These are phyloP conservation scores for Neonectria ditissima DNA, from an alignment of 2,329 filamentous ascomycete species.

Conservation along the genomic window DNA sequence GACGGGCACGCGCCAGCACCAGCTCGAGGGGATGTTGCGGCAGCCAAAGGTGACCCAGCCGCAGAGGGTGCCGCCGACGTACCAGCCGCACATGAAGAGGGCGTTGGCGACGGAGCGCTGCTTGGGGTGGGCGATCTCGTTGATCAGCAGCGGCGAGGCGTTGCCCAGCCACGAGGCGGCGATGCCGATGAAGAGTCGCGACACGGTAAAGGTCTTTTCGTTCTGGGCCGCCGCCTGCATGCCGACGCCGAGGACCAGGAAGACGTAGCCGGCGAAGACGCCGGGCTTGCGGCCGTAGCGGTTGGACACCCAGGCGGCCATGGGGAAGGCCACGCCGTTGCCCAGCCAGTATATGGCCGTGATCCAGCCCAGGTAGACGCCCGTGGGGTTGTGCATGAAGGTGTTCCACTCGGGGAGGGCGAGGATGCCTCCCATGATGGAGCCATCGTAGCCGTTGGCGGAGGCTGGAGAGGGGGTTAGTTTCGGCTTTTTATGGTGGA, in stretches of 20 bases:
- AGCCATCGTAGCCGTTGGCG: slow-evolving; percentile 32
- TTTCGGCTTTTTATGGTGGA: no score
- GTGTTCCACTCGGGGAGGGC: slow-evolving; percentile 37
- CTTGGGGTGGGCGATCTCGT: slow-evolving; percentile 32
- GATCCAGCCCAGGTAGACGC: slow-evolving; percentile 40
- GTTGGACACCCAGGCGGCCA: slow-evolving; percentile 32
- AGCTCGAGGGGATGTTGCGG: slow-evolving; percentile 34
- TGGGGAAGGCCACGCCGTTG: slow-evolving; percentile 35
- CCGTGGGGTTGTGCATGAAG: slow-evolving; percentile 36
- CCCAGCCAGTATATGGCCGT: slow-evolving; percentile 42
- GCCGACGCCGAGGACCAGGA: slow-evolving; percentile 30
- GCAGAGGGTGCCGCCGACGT: slow-evolving; percentile 34
- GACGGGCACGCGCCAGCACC: slow-evolving; percentile 43
- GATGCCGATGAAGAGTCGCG: slow-evolving; percentile 33
- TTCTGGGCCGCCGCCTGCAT: slow-evolving; percentile 31
- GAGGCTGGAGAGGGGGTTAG: slow-evolving; percentile 15
- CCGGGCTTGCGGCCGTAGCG: slow-evolving; percentile 28
- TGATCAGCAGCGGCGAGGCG: slow-evolving; percentile 31
- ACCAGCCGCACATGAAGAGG: slow-evolving; percentile 36
- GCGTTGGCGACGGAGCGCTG: slow-evolving; percentile 32
- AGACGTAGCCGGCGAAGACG: slow-evolving; percentile 31
- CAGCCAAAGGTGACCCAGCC: slow-evolving; percentile 35
- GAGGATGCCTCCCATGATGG: slow-evolving; percentile 28
- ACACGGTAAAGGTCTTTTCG: slow-evolving; percentile 31
- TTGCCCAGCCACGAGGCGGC: slow-evolving; percentile 31